Conservation (phyloP, 371 early-diverging fungal species). For the Lichtheimia corymbifera region DNA sequence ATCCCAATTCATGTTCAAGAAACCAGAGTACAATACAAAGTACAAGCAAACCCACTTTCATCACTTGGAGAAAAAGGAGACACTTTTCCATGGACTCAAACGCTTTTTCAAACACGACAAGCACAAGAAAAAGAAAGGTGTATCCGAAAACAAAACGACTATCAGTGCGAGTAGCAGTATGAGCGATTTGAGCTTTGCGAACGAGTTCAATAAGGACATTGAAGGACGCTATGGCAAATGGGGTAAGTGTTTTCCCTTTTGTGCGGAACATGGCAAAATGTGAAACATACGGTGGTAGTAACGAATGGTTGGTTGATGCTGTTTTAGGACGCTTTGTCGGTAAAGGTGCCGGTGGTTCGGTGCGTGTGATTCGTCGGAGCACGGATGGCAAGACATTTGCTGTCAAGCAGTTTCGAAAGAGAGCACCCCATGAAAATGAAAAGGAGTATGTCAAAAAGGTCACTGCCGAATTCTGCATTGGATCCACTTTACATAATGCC, state of each 20-base stretch:
- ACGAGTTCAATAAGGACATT: constrained; percentile 31
- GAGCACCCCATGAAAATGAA: constrained; percentile 61
- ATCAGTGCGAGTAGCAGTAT: constrained; percentile 7
- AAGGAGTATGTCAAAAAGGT: constrained; percentile 79
- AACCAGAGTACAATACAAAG: constrained; percentile 45
- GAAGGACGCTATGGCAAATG: constrained; percentile 46
- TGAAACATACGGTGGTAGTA: neutral
- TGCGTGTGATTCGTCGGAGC: constrained; percentile 62
- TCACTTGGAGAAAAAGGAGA: constrained; percentile 50
- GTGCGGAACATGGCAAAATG: neutral
- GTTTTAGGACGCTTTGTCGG: constrained; percentile 54
- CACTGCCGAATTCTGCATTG: constrained; percentile 80
- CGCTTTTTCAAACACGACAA: constrained; percentile 43
- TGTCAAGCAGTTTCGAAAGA: constrained; percentile 78
- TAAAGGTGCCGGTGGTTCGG: constrained; percentile 75
- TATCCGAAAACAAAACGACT: neutral
- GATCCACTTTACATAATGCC: constrained; percentile 72
- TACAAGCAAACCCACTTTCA: constrained; percentile 50
- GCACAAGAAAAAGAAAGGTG: neutral
- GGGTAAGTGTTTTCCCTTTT: constrained; percentile 28
- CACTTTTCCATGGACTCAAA: constrained; percentile 57
- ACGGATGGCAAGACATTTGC: constrained; percentile 63
- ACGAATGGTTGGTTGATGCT: neutral
- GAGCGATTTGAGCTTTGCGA: constrained; percentile 45
- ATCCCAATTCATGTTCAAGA: constrained; percentile 49